Evolutionary conservation across 805 yeast genomes (phyloP), one percentile per base, ranked within the genome.

Genomic region (Yarrowia yakushimensis): DNA sequence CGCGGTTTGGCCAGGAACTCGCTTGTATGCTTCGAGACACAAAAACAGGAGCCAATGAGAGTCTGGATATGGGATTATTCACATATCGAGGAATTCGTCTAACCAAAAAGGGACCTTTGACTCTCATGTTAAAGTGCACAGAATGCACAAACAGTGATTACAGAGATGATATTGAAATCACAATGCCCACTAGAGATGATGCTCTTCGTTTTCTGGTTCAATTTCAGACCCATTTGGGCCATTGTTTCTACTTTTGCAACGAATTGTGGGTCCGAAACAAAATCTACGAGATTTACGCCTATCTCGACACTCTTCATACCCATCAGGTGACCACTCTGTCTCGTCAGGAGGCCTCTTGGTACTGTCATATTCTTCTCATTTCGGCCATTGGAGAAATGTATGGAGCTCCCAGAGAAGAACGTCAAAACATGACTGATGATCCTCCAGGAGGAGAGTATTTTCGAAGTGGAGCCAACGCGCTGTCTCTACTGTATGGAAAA

Each of bases 311-410:
- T 0, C 60, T 61, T 10, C 50, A 52, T 15, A 30, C 20, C 22
- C 28, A 62, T 10, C 60, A 54, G 34, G 30, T 45, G 11, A 28
- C 48, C 28, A 55, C 46, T 5, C 15, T 30, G 2, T 22, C 63
- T 7, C 45, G 65, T 11, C 31, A 31, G 2, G 63, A 62, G 8
- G 55, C 67, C 4, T 42, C 67, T 13, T 63, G 62, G 62, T 60
- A 63, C 27, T 48, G 66, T 15, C 63, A 64, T 17, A 27, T 66
- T 28, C 52, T 68, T 15, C 42, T 67, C 25, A 64, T 68, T 13
- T 48, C 65, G 1, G 70, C 68, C 18, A 46, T 67, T 22, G 70
- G 70, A 4, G 68, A 67, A 42, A 63, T 67, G 66, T 67, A 68
- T 31, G 52, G 54, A 22, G 31, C 52, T 20, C 64, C 66, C 1